A percentile compares a stretch with the other conserved stretches of the same genome.
These are phyloP conservation scores for Kodamaea kaohsiungensis DNA, from an alignment of 805 yeast genomes.

Conservation along the genomic window DNA sequence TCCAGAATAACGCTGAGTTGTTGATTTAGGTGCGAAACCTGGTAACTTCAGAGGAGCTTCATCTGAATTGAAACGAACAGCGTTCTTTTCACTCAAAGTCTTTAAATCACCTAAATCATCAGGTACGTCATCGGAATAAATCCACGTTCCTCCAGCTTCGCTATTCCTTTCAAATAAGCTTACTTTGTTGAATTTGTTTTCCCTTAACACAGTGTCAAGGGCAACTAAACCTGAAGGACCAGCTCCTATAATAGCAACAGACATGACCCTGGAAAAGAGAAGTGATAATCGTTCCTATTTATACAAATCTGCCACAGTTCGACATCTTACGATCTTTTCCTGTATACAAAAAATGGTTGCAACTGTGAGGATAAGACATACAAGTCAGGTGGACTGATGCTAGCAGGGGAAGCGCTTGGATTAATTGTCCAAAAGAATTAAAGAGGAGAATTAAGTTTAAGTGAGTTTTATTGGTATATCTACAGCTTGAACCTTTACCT, in stretches of 20 bases:
- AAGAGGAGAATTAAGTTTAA: no score
- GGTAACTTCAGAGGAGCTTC: slow-evolving; percentile 18
- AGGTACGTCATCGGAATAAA: slow-evolving; percentile 20
- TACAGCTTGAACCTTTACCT: no score
- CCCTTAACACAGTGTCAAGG: slow-evolving; percentile 20
- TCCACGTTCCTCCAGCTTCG: slow-evolving; percentile 24
- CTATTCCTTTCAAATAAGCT: slow-evolving; percentile 21
- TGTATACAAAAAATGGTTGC: neutral
- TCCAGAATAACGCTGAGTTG: slow-evolving; percentile 20
- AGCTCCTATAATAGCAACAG: slow-evolving; percentile 26
- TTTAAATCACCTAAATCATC: slow-evolving; percentile 17
- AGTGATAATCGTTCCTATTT: neutral
- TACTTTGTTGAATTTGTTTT: slow-evolving; percentile 16
- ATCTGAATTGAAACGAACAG: slow-evolving; percentile 12
- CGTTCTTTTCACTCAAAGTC: slow-evolving; percentile 11
- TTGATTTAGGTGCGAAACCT: slow-evolving; percentile 17
- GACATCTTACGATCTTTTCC: neutral
- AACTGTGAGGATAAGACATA: neutral
- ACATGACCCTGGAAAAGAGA: slow-evolving; percentile 2
- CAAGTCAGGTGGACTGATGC: no score
- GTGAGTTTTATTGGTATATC: no score
- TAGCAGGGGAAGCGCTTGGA: no score
- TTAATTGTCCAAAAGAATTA: no score
- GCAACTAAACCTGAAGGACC: slow-evolving; percentile 27
- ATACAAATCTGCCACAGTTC: neutral